Base-by-base conservation (phyloP, 1,284 basidiomycete genomes). In the Singerocomus inundabilis region DNA sequence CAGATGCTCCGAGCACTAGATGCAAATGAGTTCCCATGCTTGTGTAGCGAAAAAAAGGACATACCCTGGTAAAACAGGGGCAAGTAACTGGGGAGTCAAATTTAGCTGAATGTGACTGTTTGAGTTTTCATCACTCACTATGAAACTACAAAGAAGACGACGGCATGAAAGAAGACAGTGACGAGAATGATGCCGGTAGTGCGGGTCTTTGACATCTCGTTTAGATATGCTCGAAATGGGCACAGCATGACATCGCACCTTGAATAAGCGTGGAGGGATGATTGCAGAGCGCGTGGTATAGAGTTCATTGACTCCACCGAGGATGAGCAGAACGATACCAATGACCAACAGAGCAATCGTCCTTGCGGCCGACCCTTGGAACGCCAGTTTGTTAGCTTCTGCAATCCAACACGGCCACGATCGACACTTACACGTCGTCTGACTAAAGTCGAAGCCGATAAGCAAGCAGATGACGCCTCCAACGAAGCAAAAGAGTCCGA, bases 371-470 rank as follows among this genome's bases (percentile, higher is more conserved):
- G 56, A 58, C 67, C 73, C 72, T 74, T 33, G 24, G 33, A 49
- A 31, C 9, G 21, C 15, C 25, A 6, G 7, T 13, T 26, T 8
- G 10, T 49, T 24, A n/a, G 9, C 15, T n/a, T n/a, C n/a, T n/a
- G n/a, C n/a, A n/a, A n/a, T n/a, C n/a, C 15, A 33, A 36, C 25
- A 24, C 25, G n/a, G 9, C 24, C 7, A 26, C 29, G 44, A 30
- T 7, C 2, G 9, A 52, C 18, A 66, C 80, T 60, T 55, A 86
- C 87, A 90, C 51, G 70, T 72, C 0, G 74, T 79, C 64, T 90
- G 82, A 58, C 87, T 82, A 55, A 78, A 81, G 66, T 87, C 87
- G 67, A 97, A 93, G 0, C 93, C 93, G 11, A 96, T 72, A 15
- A 97, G 77, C n/a, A 97, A 64, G 46, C 85, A 82, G 6, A 92